phyloP scores from a whole-genome alignment of 805 yeast species.

The Candida xyloterini region DNA sequence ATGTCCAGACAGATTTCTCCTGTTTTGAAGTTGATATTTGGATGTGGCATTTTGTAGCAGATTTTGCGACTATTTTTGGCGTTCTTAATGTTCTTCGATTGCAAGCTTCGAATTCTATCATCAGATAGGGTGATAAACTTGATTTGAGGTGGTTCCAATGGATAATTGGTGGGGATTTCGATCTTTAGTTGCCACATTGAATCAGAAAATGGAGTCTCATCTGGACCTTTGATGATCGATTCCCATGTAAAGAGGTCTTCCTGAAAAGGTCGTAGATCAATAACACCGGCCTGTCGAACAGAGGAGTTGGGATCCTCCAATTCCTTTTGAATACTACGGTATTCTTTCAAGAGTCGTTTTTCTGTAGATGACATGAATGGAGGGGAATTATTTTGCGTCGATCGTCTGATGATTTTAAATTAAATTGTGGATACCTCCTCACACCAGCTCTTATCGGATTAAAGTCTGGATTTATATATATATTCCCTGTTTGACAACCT shows the following conservation, averaged over 20 bases:
- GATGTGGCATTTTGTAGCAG: constrained; percentile 41
- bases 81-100: background rate
- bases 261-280: constrained; percentile 41
- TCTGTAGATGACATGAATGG: constrained; percentile 24
- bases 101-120: constrained; percentile 8
- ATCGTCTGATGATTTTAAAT: constrained; percentile 1
- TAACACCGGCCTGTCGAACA: constrained; percentile 32
- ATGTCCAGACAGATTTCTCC: constrained; percentile 76
- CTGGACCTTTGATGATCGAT: constrained; percentile 50
- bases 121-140: constrained; percentile 34
- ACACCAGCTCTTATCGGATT: constrained; percentile 12
- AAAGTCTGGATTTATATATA: constrained; percentile 7
- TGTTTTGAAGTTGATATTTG: constrained; percentile 46
- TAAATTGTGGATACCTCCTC: constrained; percentile 1
- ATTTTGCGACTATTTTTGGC: background rate
- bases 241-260: constrained; percentile 48
- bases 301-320: constrained; percentile 21
- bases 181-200: constrained; percentile 52
- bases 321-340: constrained; percentile 30
- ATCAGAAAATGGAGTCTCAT: constrained; percentile 48
- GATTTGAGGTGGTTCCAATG: constrained; percentile 56
- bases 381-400: constrained; percentile 3
- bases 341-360: constrained; percentile 39
- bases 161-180: constrained; percentile 47
- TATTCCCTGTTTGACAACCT: background rate